Conservation (phyloP, 257 asterid species). For the Mentha longifolia region DNA sequence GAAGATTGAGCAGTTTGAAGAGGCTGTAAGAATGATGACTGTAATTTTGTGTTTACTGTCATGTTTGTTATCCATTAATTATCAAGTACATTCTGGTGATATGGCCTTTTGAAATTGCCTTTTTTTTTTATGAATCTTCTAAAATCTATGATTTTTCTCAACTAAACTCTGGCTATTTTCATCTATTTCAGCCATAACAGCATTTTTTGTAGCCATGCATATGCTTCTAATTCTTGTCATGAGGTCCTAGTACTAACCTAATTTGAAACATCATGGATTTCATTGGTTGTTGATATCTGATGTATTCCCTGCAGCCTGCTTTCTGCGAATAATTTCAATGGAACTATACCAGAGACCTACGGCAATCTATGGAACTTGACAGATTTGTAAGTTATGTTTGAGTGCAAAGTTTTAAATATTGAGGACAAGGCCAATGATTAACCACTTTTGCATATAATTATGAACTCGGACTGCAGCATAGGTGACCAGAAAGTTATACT, state of each 20-base stretch:
- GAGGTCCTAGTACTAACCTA: background rate
- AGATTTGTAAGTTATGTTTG: constrained; percentile 69
- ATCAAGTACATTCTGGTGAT: background rate
- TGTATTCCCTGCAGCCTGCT: constrained; percentile 61
- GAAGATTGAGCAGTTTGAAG: constrained; percentile 61
- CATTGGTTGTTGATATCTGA: constrained; percentile 30
- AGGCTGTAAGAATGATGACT: constrained; percentile 64
- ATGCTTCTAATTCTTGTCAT: background rate
- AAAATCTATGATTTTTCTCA: background rate
- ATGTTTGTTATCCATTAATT: background rate
- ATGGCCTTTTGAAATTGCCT: background rate
- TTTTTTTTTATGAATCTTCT: background rate
- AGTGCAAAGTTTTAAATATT: constrained; percentile 6
- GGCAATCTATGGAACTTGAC: constrained; percentile 68
- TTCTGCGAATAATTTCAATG: constrained; percentile 75
- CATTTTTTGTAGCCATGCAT: background rate
- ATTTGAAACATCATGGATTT: background rate
- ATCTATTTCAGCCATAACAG: background rate
- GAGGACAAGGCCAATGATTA: constrained; percentile 5
- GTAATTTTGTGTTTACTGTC: background rate
- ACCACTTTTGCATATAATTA: background rate
- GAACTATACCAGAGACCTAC: constrained; percentile 68
- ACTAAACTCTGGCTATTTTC: background rate
- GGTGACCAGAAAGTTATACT: background rate
- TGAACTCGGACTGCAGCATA: background rate